Conservation (phyloP, 495 filamentous ascomycete genomes). For the Chlorociboria aeruginascens region DNA sequence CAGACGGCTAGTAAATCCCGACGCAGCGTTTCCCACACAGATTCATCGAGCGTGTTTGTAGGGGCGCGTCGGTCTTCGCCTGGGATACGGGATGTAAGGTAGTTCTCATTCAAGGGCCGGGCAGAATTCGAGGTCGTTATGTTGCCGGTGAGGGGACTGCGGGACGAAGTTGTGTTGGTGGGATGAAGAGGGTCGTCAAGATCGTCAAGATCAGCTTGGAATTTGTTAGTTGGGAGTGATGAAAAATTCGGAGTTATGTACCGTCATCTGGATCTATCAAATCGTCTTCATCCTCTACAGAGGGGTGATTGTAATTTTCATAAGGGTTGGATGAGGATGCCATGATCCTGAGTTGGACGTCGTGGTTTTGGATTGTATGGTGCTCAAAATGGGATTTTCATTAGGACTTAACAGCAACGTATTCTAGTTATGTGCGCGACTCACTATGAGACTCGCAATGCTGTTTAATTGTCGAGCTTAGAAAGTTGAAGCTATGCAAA, state of each 20-base stretch:
- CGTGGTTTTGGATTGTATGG: too few species aligned
- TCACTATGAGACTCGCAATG: not conserved
- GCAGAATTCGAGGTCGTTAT: constrained; percentile 48
- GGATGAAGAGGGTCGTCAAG: constrained; percentile 76
- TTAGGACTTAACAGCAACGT: too few species aligned
- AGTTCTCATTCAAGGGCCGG: constrained; percentile 41
- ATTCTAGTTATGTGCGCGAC: too few species aligned
- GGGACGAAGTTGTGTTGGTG: constrained; percentile 48
- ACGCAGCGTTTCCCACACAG: constrained; percentile 86
- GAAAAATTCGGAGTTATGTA: constrained; percentile 26
- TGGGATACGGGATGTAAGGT: constrained; percentile 78
- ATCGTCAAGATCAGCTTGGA: constrained; percentile 67
- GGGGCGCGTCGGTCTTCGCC: constrained; percentile 92
- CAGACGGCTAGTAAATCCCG: constrained; percentile 88
- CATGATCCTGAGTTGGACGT: constrained; percentile 7
- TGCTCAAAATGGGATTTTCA: too few species aligned
- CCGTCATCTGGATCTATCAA: constrained; percentile 95
- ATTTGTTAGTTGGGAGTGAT: constrained; percentile 5
- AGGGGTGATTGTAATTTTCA: constrained; percentile 54
- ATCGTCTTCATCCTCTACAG: constrained; percentile 75
- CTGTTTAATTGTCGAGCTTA: not conserved
- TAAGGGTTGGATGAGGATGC: constrained; percentile 29
- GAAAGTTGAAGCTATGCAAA: not conserved
- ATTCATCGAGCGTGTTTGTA: constrained; percentile 92
- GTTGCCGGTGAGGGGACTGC: constrained; percentile 68